Evolutionary conservation across 2,329 filamentous ascomycete species (phyloP).

Genomic region (Paraconiothyrium sp.): DNA sequence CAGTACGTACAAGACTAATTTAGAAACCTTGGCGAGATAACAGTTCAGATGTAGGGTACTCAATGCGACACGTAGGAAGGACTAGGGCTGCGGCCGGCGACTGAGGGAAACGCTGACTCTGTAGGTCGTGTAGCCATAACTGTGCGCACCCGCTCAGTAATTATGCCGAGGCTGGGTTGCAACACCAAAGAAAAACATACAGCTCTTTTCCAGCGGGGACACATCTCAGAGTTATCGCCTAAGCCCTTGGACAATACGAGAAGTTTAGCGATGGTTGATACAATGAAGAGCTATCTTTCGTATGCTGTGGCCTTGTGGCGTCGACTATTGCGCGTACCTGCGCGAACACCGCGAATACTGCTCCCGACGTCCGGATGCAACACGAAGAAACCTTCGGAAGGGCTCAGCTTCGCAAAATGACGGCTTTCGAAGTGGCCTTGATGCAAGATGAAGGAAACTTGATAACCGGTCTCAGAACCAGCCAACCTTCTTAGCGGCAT

Average conservation of each 20-base stretch:
- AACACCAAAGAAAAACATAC: background rate
- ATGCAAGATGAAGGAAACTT: background rate
- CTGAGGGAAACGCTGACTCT: background rate
- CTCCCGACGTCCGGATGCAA: background rate
- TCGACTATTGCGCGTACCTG: constrained; percentile 13
- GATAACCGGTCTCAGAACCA: constrained; percentile 33
- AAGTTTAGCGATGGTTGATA: background rate
- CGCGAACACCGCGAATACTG: background rate
- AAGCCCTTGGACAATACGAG: background rate
- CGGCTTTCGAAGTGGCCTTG: background rate
- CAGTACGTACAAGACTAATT: constrained; percentile 5
- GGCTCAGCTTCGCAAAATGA: background rate
- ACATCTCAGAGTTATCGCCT: background rate
- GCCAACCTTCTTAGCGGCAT: constrained; percentile 41
- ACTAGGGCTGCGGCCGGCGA: background rate
- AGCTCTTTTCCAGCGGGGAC: background rate
- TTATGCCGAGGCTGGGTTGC: background rate
- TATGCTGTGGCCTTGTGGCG: background rate
- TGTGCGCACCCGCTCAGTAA: background rate
- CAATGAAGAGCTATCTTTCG: background rate
- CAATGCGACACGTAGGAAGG: background rate
- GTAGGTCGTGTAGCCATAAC: background rate
- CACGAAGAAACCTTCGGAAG: background rate
- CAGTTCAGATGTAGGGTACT: background rate
- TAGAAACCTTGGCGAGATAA: constrained; percentile 5